Evolutionary conservation across 257 asterid species (phyloP), one percentile per base, ranked within the genome.

Genomic region (Jasminum sambac): DNA sequence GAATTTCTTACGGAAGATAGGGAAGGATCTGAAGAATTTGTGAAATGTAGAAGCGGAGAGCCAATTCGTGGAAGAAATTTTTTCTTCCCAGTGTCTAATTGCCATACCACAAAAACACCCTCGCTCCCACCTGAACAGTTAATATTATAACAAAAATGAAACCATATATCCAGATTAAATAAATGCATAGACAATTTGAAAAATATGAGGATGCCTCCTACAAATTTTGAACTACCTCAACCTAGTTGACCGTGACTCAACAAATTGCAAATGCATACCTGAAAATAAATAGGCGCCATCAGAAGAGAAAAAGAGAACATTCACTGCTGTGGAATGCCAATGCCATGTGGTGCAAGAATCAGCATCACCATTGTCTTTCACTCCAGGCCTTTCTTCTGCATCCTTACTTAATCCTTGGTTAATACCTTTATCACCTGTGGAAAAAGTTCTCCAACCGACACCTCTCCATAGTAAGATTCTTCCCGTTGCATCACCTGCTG

Each of bases 61-160:
- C 98, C 99, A 65, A 95, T 86, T 66, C 99, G 86, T 1, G 99
- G 97, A 70, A 86, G 86, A 66, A 89, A 91, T 61, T 80, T 91
- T 71, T 89, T 90, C 84, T 87, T 95, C 75, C 98, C 98, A 11
- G 97, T 88, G 70, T 89, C 99, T 64, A 95, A 75, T 88, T 91
- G 99, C 98, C 99, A 91, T 64, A 87, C 91, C 75, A 95, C 99
- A 65, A 95, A 84, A 79, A 91, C 99, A 41, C 99, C 99, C 83
- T 95, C 99, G 76, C 69, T 84, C 69, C 99, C 99, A 79, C 99
- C 99, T 91, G 79, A 55, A 76, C 37, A 69, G 64, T 63, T 38
- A 61, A 73, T 39, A 63, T 23, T 41, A 70, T 24, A 14, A 42
- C 40, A 71, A 65, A 64, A 23, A 21, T 19, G 52, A 10, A 42